Evolutionary conservation across 495 filamentous ascomycete species (phyloP).

Genomic region (Penicillium atrosanguineum): DNA sequence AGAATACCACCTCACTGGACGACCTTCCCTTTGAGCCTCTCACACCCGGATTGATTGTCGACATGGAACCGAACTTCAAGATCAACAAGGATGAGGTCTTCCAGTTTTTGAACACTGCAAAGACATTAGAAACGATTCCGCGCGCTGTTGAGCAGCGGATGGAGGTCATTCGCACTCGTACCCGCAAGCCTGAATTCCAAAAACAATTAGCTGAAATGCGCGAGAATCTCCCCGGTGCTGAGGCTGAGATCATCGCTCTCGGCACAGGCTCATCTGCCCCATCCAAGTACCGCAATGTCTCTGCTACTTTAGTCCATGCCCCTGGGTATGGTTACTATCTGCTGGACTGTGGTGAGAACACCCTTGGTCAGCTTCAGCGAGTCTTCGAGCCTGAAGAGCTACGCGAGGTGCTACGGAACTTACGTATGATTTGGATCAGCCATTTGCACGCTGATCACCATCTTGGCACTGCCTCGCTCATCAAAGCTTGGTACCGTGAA

Average conservation of each 20-base stretch:
- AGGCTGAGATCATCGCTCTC: constrained; percentile 80
- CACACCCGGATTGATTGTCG: constrained; percentile 51
- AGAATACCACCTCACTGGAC: constrained; percentile 1
- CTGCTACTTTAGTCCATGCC: constrained; percentile 76
- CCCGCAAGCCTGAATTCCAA: constrained; percentile 24
- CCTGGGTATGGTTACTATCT: constrained; percentile 83
- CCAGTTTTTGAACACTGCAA: constrained; percentile 51
- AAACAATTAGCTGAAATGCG: constrained; percentile 38
- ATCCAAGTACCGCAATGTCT: constrained; percentile 94
- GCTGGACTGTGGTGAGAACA: constrained; percentile 90
- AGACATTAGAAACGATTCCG: constrained; percentile 35
- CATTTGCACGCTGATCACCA: constrained; percentile 98
- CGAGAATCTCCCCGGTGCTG: constrained; percentile 59
- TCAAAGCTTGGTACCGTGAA: constrained; percentile 70
- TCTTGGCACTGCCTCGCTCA: constrained; percentile 72
- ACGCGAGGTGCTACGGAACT: constrained; percentile 66
- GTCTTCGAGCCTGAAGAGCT: constrained; percentile 62
- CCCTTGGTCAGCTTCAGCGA: constrained; percentile 84
- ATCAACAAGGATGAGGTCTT: constrained; percentile 49
- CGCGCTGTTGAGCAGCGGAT: constrained; percentile 43
- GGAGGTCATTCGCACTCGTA: constrained; percentile 23
- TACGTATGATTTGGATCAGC: constrained; percentile 89
- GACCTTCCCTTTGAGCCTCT: constrained; percentile 31
- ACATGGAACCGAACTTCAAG: constrained; percentile 63
- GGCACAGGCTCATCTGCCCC: constrained; percentile 88